Percentiles rank a stretch among this genome's conserved stretches.
These are phyloP conservation scores for Gossypioides kirkii DNA, from an alignment of 345 rosid species.

Conservation along the genomic window DNA sequence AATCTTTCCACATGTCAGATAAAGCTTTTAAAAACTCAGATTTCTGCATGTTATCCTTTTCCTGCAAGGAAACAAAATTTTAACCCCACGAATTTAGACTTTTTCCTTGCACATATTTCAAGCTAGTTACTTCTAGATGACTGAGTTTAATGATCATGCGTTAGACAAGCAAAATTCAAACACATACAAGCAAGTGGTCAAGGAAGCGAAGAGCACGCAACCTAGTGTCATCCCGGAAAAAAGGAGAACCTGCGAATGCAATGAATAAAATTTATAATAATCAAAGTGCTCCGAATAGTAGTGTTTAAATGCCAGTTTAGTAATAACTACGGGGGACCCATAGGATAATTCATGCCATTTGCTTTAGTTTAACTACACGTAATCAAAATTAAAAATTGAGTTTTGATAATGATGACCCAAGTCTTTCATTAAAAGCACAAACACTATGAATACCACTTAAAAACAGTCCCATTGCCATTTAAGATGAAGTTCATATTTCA, in stretches of 20 bases:
- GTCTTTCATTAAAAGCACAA: background rate
- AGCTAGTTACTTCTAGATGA: constrained; percentile 10
- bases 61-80: constrained; percentile 42
- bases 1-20: constrained; percentile 99
- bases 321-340: background rate
- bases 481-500: no score
- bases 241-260: constrained; percentile 61
- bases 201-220: constrained; percentile 99
- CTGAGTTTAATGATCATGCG: background rate
- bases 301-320: background rate
- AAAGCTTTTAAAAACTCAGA: constrained; percentile 97
- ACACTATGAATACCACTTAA: no score
- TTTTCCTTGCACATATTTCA: background rate
- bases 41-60: constrained; percentile 94
- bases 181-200: constrained; percentile 92
- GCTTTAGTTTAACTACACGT: background rate
- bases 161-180: constrained; percentile 18
- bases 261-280: constrained; percentile 13
- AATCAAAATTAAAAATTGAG: background rate
- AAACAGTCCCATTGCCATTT: no score
- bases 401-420: background rate
- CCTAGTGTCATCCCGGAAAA: constrained; percentile 87
- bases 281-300: constrained; percentile 5
- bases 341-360: background rate
- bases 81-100: constrained; percentile 3